A percentile compares a stretch with the other conserved stretches of the same genome.
Conservation (phyloP, 164 flowering plant species). For the Nelumbo lutea region DNA sequence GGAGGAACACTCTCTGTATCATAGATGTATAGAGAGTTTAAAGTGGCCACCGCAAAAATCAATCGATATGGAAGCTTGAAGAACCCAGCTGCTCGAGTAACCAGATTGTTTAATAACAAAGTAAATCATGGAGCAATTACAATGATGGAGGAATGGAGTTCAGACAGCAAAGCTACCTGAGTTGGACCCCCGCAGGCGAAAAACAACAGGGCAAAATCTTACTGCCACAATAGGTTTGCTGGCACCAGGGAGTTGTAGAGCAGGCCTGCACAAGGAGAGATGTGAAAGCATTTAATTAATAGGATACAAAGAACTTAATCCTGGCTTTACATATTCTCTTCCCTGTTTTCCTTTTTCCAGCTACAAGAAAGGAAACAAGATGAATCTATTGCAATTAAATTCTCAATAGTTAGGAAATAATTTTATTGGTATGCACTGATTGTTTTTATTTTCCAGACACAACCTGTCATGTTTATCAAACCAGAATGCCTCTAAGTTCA, state of each 20-base stretch:
- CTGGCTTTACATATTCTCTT: no score
- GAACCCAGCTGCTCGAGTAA: constrained; percentile 42
- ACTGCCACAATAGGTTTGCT: constrained; percentile 86
- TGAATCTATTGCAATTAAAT: no score
- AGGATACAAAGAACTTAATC: neutral
- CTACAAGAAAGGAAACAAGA: neutral
- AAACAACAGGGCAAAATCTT: constrained; percentile 75
- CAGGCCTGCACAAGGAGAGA: constrained; percentile 59
- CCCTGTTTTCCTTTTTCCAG: neutral
- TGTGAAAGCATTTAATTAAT: constrained; percentile 4
- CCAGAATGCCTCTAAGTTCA: no score
- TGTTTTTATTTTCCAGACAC: no score
- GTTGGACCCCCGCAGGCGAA: constrained; percentile 60
- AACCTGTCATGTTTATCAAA: no score
- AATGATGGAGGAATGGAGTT: neutral
- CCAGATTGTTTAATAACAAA: neutral
- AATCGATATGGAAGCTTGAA: constrained; percentile 91
- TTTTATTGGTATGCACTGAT: no score
- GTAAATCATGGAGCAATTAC: neutral
- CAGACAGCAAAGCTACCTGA: constrained; percentile 36
- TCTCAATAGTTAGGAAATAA: no score
- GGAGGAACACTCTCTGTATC: constrained; percentile 87
- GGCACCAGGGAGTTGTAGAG: constrained; percentile 85
- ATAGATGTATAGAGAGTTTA: constrained; percentile 85
- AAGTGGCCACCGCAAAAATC: constrained; percentile 85